These are phyloP conservation scores for Erysiphe pisi DNA, from an alignment of 2,329 filamentous ascomycete genomes.

Conservation along the genomic window DNA sequence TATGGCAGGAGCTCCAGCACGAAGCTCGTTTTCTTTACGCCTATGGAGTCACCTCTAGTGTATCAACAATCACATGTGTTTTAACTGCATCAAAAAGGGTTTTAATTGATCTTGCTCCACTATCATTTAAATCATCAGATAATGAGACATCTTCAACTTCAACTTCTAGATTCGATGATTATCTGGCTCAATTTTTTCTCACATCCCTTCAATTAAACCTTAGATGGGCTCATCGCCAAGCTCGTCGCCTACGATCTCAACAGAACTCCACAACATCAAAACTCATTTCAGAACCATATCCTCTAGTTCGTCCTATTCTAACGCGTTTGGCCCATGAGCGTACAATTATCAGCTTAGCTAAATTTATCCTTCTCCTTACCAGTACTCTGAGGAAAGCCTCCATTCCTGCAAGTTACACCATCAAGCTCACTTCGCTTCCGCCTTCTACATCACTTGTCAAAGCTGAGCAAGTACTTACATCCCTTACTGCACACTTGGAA, in stretches of 20 bases:
- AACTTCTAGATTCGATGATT: slow-evolving; percentile 38
- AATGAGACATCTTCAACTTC: slow-evolving; percentile 30
- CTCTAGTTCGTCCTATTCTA: slow-evolving; percentile 49
- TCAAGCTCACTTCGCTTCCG: slow-evolving; percentile 31
- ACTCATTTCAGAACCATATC: slow-evolving; percentile 40
- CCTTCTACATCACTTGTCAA: slow-evolving; percentile 31
- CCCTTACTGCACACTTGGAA: slow-evolving; percentile 40
- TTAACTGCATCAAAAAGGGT: slow-evolving; percentile 48
- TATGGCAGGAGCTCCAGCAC: slow-evolving; percentile 79
- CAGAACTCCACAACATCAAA: slow-evolving; percentile 43
- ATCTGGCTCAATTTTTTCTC: slow-evolving; percentile 54
- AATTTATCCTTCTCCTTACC: slow-evolving; percentile 32
- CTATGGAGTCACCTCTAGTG: slow-evolving; percentile 54
- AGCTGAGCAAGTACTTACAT: slow-evolving; percentile 39
- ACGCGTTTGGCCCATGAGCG: slow-evolving; percentile 35
- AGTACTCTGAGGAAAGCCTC: slow-evolving; percentile 32
- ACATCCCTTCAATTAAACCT: slow-evolving; percentile 65
- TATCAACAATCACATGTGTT: slow-evolving; percentile 47
- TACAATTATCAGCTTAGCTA: slow-evolving; percentile 31
- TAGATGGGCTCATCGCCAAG: slow-evolving; percentile 66
- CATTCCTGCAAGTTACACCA: slow-evolving; percentile 32
- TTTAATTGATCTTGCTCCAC: slow-evolving; percentile 55
- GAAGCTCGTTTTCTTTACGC: slow-evolving; percentile 65
- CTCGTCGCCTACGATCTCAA: slow-evolving; percentile 56
- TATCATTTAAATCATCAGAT: slow-evolving; percentile 33